Conservation (phyloP, 495 filamentous ascomycete genomes). For the Podospora bellae-mahoneyi region DNA sequence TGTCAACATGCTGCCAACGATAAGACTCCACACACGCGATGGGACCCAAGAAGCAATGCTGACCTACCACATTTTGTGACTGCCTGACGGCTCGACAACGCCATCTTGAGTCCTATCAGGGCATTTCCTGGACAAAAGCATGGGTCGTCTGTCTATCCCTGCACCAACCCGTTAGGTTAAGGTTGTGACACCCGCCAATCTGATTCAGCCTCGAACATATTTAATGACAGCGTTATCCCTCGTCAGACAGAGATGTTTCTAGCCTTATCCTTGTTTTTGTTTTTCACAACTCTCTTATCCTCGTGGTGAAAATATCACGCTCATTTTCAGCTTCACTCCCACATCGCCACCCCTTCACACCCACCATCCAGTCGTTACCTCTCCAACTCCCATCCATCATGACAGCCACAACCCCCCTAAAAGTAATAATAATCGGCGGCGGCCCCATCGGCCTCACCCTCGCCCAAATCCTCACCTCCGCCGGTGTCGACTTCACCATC, state of each 20-base stretch:
- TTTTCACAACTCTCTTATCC: neutral
- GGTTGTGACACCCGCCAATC: too few relatives aligned
- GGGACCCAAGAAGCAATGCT: too few relatives aligned
- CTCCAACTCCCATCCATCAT: neutral
- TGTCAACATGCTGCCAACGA: too few relatives aligned
- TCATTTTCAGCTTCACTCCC: neutral
- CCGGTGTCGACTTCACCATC: conserved; percentile 49
- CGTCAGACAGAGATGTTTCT: neutral
- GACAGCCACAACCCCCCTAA: conserved; percentile 29
- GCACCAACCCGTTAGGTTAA: too few relatives aligned
- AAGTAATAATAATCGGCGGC: conserved; percentile 53
- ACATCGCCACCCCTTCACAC: neutral
- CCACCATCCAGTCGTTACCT: neutral
- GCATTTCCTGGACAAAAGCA: too few relatives aligned
- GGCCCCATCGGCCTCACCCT: conserved; percentile 49
- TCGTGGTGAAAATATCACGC: neutral
- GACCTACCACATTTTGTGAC: too few relatives aligned
- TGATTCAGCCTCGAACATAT: too few relatives aligned
- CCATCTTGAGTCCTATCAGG: too few relatives aligned
- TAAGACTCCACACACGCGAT: too few relatives aligned
- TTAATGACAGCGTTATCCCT: too few relatives aligned
- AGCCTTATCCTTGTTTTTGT: neutral
- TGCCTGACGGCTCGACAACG: too few relatives aligned
- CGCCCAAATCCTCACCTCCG: conserved; percentile 44
- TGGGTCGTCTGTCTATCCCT: too few relatives aligned